Evolutionary conservation across 1,139 yeast genomes (phyloP).

Genomic region (Protomyces inundatus): DNA sequence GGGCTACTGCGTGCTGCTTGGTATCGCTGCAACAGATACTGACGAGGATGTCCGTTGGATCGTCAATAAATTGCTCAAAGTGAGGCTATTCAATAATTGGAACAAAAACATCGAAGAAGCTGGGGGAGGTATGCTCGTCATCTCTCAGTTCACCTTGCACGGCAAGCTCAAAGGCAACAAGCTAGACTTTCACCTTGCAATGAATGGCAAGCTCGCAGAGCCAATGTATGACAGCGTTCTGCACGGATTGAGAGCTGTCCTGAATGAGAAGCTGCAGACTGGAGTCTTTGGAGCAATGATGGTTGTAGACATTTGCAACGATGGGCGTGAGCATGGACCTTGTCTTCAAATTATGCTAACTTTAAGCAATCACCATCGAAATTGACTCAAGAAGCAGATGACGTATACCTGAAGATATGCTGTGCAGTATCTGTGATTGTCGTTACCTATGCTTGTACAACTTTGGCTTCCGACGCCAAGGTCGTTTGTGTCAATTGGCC

Average conservation of each 20-base stretch:
- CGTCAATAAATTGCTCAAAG: slow-evolving; percentile 16
- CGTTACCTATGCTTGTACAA: neutral
- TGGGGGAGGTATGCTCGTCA: slow-evolving; percentile 36
- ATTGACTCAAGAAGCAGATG: slow-evolving; percentile 51
- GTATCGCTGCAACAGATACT: slow-evolving; percentile 11
- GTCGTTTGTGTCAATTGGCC: neutral
- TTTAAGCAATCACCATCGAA: slow-evolving; percentile 55
- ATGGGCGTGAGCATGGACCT: slow-evolving; percentile 47
- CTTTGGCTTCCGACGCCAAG: neutral
- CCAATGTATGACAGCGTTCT: slow-evolving; percentile 63
- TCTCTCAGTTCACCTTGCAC: slow-evolving; percentile 83
- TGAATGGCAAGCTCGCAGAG: slow-evolving; percentile 49
- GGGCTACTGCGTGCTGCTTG: slow-evolving; percentile 18
- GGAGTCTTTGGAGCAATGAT: slow-evolving; percentile 96
- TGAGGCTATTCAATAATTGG: slow-evolving; percentile 19
- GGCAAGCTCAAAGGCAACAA: slow-evolving; percentile 42
- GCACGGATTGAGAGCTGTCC: slow-evolving; percentile 44
- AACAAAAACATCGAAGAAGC: slow-evolving; percentile 11
- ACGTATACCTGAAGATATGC: neutral
- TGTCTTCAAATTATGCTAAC: neutral
- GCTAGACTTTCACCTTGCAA: slow-evolving; percentile 33
- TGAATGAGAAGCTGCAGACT: slow-evolving; percentile 51
- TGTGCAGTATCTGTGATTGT: neutral
- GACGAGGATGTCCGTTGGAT: slow-evolving; percentile 14
- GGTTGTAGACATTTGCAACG: slow-evolving; percentile 82